Base-by-base conservation (phyloP, 257 asterid genomes). In the Jaltomata sinuosa region DNA sequence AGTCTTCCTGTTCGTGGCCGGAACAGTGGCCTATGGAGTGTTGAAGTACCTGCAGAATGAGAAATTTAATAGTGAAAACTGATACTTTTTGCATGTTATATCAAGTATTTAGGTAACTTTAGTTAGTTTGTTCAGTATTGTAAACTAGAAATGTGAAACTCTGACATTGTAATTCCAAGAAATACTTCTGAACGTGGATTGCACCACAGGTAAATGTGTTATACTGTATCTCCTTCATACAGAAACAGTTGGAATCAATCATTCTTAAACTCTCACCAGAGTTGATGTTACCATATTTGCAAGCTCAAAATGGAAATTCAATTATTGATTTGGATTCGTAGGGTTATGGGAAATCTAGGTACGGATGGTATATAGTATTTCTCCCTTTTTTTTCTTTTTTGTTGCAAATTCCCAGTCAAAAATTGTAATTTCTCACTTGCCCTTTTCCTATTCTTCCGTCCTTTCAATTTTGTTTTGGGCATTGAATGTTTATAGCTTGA, bases 1-100 rank as follows among this genome's bases (percentile, higher is more conserved):
- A 1, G 98, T 97, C 61, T 88, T 90, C 92, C 87, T 94, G 88
- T 97, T 97, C 76, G 89, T 97, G 50, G 97, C 94, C 40, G 98
- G 99, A 82, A 93, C 99, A n/a, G 92, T 88, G 22, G 83, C 78
- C 38, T 97, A 92, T 59, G 99, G 99, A 72, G 97, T 95, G 83
- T 84, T 86, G 80, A 94, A 96, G 91, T 94, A 93, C 93, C 86
- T 93, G 87, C 93, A 94, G 91, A 94, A 93, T 54, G 97, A 93
- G 81, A 84, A 88, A 27, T 72, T 89, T 5, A 89, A 84, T 19
- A 85, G 40, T 34, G 84, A 89, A 84, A 85, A 88, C 84, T 93
- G 89, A 91, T 74, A 83, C 74, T 77, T 81, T 76, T 34, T 34
- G 4, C 22, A 72, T 19, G 76, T 74, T 14, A 32, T 54, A 59